Conservation (phyloP, 768 basidiomycete genomes). For the Termitomyces sp. region DNA sequence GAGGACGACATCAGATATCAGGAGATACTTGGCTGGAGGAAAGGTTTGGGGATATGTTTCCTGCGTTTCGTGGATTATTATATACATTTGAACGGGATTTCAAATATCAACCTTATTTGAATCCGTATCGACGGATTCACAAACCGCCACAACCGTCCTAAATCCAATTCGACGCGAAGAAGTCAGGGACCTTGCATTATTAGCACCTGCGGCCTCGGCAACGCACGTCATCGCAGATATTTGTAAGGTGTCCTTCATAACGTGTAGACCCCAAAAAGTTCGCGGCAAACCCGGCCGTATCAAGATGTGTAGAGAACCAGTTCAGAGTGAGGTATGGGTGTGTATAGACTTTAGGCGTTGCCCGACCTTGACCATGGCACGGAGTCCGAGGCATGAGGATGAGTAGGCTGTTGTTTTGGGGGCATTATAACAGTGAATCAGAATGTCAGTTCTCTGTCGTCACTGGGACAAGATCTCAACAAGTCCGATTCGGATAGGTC, state of each 20-base stretch:
- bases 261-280: slow-evolving; percentile 8
- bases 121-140: neutral
- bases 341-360: slow-evolving; percentile 17
- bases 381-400: slow-evolving; percentile 11
- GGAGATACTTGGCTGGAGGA: neutral
- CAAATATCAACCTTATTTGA: slow-evolving; percentile 2
- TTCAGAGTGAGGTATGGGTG: slow-evolving; percentile 3
- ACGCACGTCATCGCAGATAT: slow-evolving; percentile 1
- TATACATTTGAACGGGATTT: slow-evolving; percentile 4
- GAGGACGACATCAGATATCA: slow-evolving; percentile 12
- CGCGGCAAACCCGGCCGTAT: slow-evolving; percentile 8
- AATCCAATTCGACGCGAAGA: slow-evolving; percentile 3
- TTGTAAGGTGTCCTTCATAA: slow-evolving; percentile 2
- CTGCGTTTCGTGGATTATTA: neutral
- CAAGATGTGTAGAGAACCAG: neutral
- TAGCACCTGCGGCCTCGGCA: neutral
- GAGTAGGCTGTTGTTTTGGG: slow-evolving; percentile 3
- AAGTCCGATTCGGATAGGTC: slow-evolving; percentile 4
- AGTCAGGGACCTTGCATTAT: slow-evolving; percentile 10
- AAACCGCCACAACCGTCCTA: slow-evolving; percentile 10
- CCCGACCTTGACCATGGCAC: slow-evolving; percentile 4
- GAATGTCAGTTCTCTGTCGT: neutral
- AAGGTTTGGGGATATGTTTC: neutral
- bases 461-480: neutral
- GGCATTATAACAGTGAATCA: neutral